Conservation (phyloP, 257 asterid genomes). For the Parsonsia alboflavescens region DNA sequence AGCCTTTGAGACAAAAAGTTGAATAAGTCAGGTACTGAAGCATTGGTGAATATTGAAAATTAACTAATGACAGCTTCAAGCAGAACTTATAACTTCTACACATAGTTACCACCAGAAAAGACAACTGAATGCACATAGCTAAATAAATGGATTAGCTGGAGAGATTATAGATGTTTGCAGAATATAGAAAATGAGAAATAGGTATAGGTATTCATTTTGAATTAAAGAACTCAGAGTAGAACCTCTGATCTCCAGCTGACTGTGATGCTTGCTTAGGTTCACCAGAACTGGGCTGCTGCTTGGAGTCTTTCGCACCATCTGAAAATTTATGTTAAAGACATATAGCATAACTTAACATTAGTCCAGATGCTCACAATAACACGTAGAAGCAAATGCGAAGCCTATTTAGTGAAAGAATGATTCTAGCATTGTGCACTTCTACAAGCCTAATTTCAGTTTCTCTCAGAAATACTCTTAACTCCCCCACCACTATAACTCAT, state of each 20-base stretch:
- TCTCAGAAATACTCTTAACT: not conserved
- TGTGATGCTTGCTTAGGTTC: constrained; percentile 44
- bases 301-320: constrained; percentile 64
- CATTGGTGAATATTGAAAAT: not conserved
- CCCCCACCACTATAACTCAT: not conserved
- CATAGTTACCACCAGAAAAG: not conserved
- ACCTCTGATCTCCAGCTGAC: constrained; percentile 66
- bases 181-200: constrained; percentile 4
- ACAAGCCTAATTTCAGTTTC: not conserved
- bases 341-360: constrained; percentile 13
- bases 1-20: not conserved
- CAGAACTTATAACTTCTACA: not conserved
- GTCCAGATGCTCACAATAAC: constrained; percentile 8
- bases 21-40: no score
- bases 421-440: not conserved
- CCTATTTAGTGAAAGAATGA: not conserved
- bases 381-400: not conserved
- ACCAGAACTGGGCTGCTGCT: constrained; percentile 42
- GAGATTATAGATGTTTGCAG: not conserved
- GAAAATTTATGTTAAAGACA: constrained; percentile 28
- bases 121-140: not conserved
- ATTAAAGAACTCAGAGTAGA: constrained; percentile 3
- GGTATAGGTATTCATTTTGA: not conserved
- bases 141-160: not conserved
- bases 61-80: not conserved